Evolutionary conservation across 306 rosid genomes (phyloP), one percentile per base, ranked within the genome.

Genomic region (Hippophae tibetana): DNA sequence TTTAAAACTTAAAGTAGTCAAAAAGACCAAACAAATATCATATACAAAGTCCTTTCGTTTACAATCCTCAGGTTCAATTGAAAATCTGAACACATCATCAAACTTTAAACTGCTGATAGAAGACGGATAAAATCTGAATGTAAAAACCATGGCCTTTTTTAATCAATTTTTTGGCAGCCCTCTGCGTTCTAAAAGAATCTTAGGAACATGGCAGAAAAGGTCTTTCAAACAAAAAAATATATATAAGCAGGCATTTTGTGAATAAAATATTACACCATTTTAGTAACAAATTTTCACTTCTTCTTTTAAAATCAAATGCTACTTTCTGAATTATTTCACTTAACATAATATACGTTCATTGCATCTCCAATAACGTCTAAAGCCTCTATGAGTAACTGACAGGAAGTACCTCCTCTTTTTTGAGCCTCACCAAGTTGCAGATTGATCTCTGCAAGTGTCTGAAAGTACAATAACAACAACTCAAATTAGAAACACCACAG

Each of bases 371-470:
- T 50, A 59, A 10, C 8, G 50, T 50, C 65, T 55, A 59, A 65
- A 51, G 59, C 64, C 25, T 43, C 26, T 60, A 46, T 51, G 52
- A 31, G 54, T 71, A 63, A 69, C 62, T 52, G 59, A 52, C 47
- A 45, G 71, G 63, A 73, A 59, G 61, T 84, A 93, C 99, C 99
- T 84, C 99, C 99, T 59, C 78, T 71, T 61, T 76, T 92, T 66
- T 87, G 96, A 69, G 85, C 84, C 74, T 82, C 89, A 14, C 76
- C 69, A 52, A 93, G 60, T 72, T 76, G 92, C 58, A 70, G 57
- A 79, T 93, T 93, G 79, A 84, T 84, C 70, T 88, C 95, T 31
- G 74, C 79, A 66, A 93, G 97, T 7, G 99, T 82, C 99, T 93
- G 55, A 49, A 72, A 73, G 61, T 54, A 82, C 43, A 66, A 58